A percentile compares a stretch with the other conserved stretches of the same genome.
phyloP scores from a whole-genome alignment of 192 early-diverging fungal species.

The Tieghemiomyces parasiticus region DNA sequence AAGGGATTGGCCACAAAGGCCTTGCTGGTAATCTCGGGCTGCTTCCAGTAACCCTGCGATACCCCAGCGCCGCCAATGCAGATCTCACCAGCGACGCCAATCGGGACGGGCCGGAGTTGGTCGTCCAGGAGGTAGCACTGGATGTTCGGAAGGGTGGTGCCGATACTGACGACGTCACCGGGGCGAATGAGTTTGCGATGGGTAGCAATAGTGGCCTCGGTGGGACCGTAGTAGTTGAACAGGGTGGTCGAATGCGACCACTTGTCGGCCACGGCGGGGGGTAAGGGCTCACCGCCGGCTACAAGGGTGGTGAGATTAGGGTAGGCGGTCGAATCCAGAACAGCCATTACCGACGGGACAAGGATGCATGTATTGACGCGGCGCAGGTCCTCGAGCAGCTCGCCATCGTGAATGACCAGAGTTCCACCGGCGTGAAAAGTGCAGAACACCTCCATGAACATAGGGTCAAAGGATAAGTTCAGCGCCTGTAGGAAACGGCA shows the following conservation, averaged over 20 bases:
- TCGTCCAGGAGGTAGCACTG: background rate
- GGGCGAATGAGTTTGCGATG: background rate
- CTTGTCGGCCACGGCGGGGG: background rate
- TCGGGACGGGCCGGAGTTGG: conserved; percentile 1
- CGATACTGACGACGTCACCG: background rate
- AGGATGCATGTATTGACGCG: background rate
- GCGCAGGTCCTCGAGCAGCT: background rate
- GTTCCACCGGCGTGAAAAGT: conserved; percentile 3
- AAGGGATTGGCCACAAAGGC: conserved; percentile 48
- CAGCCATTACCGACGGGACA: background rate
- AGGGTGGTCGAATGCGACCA: background rate
- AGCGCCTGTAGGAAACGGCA: conserved; percentile 5
- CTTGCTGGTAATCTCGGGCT: conserved; percentile 24
- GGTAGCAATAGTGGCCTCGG: background rate
- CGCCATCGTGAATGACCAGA: background rate
- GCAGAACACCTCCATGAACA: background rate
- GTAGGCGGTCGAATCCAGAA: background rate
- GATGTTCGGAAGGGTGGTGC: background rate
- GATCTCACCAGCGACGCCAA: conserved; percentile 33
- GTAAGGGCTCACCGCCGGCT: background rate
- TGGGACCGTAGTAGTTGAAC: conserved; percentile 1
- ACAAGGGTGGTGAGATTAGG: background rate
- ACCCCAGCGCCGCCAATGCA: conserved; percentile 38
- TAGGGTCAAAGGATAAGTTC: conserved; percentile 1
- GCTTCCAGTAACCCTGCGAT: conserved; percentile 38